A percentile compares a stretch with the other conserved stretches of the same genome.
Conservation (phyloP, 179 eudicot species). For the Spinacia oleracea region DNA sequence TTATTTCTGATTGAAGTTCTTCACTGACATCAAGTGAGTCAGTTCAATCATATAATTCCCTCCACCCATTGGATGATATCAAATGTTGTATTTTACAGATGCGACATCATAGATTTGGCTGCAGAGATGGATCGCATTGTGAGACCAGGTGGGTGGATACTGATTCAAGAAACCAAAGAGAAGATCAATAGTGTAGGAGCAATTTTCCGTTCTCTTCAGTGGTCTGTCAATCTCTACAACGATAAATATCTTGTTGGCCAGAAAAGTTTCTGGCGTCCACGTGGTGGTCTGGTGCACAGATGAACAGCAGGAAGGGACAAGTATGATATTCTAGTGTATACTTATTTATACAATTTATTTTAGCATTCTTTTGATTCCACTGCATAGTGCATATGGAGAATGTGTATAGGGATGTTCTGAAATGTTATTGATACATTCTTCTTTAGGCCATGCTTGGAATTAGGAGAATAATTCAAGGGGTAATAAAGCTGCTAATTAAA, state of each 20-base stretch:
- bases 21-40: background rate
- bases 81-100: conserved; percentile 36
- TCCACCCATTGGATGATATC: conserved; percentile 1
- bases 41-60: background rate
- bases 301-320: conserved; percentile 18
- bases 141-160: conserved; percentile 75
- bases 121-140: conserved; percentile 84
- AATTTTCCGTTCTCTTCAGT: conserved; percentile 73
- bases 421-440: background rate
- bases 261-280: conserved; percentile 87
- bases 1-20: background rate
- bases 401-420: conserved; percentile 26
- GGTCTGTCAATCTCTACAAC: conserved; percentile 55
- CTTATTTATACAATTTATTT: background rate
- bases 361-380: conserved; percentile 23
- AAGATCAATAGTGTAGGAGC: conserved; percentile 47
- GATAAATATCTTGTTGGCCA: conserved; percentile 66
- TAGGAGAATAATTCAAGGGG: background rate
- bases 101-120: conserved; percentile 63
- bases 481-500: background rate
- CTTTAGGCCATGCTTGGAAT: conserved; percentile 11
- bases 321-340: background rate
- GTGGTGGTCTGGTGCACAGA: conserved; percentile 33
- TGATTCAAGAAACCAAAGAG: conserved; percentile 61
- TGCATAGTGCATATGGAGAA: background rate